A percentile compares a stretch with the other conserved stretches of the same genome.
phyloP scores from a whole-genome alignment of 2,329 filamentous ascomycete species.

The Hypocreales sp. region DNA sequence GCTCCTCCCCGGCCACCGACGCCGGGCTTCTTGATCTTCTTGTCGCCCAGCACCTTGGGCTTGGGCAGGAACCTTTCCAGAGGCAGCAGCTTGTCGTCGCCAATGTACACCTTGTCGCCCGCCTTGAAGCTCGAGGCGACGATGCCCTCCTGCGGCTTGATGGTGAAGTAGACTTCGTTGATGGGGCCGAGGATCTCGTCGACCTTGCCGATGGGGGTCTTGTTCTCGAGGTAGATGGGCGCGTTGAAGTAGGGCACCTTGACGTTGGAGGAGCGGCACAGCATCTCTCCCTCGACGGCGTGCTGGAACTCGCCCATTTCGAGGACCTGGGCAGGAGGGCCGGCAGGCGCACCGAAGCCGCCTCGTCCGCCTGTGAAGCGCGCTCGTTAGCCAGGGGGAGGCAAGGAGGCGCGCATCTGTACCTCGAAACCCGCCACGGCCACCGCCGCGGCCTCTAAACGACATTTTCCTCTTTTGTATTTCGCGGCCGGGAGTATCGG shows the following conservation, averaged over 20 bases:
- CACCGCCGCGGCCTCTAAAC: constrained; percentile 8
- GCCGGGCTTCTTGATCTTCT: constrained; percentile 42
- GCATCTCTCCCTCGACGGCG: constrained; percentile 92
- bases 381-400: no score
- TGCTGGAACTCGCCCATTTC: constrained; percentile 94
- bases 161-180: constrained; percentile 96
- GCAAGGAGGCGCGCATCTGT: no score
- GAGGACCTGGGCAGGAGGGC: constrained; percentile 7
- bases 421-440: constrained; percentile 8
- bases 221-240: constrained; percentile 97
- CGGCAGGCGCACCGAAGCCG: constrained; percentile 5
- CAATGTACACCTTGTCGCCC: constrained; percentile 96
- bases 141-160: constrained; percentile 94
- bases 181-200: constrained; percentile 96
- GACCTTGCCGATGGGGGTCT: constrained; percentile 89
- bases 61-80: constrained; percentile 94
- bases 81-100: constrained; percentile 83
- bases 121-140: constrained; percentile 87
- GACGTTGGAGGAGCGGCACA: constrained; percentile 86
- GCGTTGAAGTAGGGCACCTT: constrained; percentile 99
- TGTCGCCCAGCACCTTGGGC: constrained; percentile 62
- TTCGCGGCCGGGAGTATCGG: no score
- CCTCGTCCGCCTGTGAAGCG: constrained; percentile 6
- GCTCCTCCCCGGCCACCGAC: constrained; percentile 24
- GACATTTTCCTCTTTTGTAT: constrained; percentile 4